Evolutionary conservation across 345 rosid species (phyloP), one percentile per base, ranked within the genome.

Genomic region (Citrus sp.): DNA sequence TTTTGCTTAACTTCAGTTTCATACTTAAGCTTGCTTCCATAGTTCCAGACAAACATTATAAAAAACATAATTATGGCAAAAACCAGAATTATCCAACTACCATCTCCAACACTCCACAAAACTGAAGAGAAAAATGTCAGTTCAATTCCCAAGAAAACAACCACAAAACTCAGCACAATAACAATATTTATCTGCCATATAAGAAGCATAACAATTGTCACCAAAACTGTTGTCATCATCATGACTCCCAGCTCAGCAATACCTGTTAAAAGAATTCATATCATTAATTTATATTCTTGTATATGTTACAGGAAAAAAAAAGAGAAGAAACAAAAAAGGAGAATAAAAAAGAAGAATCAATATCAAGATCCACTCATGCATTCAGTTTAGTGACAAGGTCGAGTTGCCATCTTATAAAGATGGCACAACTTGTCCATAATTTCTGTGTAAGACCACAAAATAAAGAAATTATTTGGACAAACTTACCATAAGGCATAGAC

Each of bases 231-330:
- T 61, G 98, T 96, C 93, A 92, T 96, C 98, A 94, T 96, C 99
- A 96, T 96, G 84, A 96, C 98, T 73, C 97, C 98, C 34, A 94
- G 87, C 91, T 94, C 99, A 68, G 97, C 97, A 89, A 96, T 91
- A 80, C 95, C 98, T 96, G 93, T 68, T 66, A 81, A 78, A 85
- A 40, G 56, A 77, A 77, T 70, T 7, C 19, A 62, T 72, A 85
- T 81, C 68, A 84, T 81, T 72, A 68, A 74, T 76, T 54, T 60
- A 79, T 59, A 54, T 70, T 35, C 69, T 67, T 24, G 58, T 13
- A 74, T 38, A 40, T 1, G 16, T 30, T 25, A 70, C 32, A 34
- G 37, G 22, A 46, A 75, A 56, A 51, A 54, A 54, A 54, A 54
- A 54, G 22, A 54, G 19, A 54, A 54, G 58, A 54, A 54, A 54